phyloP scores from a whole-genome alignment of 2,329 filamentous ascomycete species.

The Xylariomycetidae sp. region DNA sequence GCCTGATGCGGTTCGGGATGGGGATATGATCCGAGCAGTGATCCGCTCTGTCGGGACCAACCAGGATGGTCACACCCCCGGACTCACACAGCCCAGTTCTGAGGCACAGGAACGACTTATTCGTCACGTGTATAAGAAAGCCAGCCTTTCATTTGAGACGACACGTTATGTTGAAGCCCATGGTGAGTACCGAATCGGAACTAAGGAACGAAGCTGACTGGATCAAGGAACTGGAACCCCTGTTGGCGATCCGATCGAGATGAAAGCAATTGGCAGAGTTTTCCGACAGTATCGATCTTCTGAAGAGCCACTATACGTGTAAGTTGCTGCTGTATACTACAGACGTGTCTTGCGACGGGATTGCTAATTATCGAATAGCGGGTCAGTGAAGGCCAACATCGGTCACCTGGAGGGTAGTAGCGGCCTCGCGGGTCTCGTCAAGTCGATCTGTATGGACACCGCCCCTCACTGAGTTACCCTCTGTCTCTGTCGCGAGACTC shows the following conservation, averaged over 20 bases:
- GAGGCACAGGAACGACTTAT: constrained; percentile 28
- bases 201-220: constrained; percentile 1
- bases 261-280: constrained; percentile 29
- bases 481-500: too few species aligned
- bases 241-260: constrained; percentile 36
- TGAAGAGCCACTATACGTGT: constrained; percentile 22
- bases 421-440: constrained; percentile 25
- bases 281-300: constrained; percentile 15
- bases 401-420: constrained; percentile 22
- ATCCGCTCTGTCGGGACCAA: constrained; percentile 26
- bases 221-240: constrained; percentile 33
- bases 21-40: constrained; percentile 32
- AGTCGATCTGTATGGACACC: constrained; percentile 21
- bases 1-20: constrained; percentile 35
- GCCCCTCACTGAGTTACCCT: too few species aligned
- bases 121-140: constrained; percentile 25
- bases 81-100: constrained; percentile 22
- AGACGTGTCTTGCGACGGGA: too few species aligned
- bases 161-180: constrained; percentile 28
- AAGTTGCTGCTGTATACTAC: too few species aligned
- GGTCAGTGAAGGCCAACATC: constrained; percentile 21
- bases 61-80: constrained; percentile 24
- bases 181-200: too few species aligned
- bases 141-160: constrained; percentile 12
- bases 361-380: constrained; percentile 10